Conservation (phyloP, 2,329 filamentous ascomycete genomes). For the Calonectria naviculata region DNA sequence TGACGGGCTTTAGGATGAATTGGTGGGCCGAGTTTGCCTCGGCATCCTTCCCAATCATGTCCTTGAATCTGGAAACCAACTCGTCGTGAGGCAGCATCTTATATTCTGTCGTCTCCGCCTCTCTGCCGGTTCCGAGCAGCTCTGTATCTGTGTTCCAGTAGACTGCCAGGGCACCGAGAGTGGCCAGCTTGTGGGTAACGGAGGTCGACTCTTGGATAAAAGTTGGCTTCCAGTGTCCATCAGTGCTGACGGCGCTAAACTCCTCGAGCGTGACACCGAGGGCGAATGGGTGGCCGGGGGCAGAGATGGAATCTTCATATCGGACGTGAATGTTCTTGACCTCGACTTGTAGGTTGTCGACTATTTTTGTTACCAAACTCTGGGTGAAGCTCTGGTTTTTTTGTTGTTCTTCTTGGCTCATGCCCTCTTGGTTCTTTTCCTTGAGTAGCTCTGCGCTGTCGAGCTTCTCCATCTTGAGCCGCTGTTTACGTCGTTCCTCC, state of each 20-base stretch:
- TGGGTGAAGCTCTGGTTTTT: slow-evolving; percentile 98
- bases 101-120: slow-evolving; percentile 59
- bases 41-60: slow-evolving; percentile 81
- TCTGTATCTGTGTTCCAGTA: slow-evolving; percentile 98
- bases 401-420: slow-evolving; percentile 95
- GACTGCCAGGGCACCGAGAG: slow-evolving; percentile 86
- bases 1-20: slow-evolving; percentile 96
- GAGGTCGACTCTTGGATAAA: slow-evolving; percentile 90
- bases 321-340: slow-evolving; percentile 99
- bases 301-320: slow-evolving; percentile 97
- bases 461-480: slow-evolving; percentile 98
- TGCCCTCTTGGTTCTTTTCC: slow-evolving; percentile 89
- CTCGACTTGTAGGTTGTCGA: slow-evolving; percentile 97
- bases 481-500: slow-evolving; percentile 85
- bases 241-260: slow-evolving; percentile 96
- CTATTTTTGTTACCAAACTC: slow-evolving; percentile 93
- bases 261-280: slow-evolving; percentile 93
- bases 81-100: slow-evolving; percentile 78
- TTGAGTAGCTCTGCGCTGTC: slow-evolving; percentile 96
- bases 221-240: slow-evolving; percentile 93
- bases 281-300: slow-evolving; percentile 94
- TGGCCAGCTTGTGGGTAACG: slow-evolving; percentile 93
- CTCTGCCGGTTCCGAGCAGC: slow-evolving; percentile 84
- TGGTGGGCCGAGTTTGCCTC: slow-evolving; percentile 75
- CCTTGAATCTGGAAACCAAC: slow-evolving; percentile 80